Percentiles rank a stretch among this genome's conserved stretches.
These are phyloP conservation scores for Trichoderma aggressivum DNA, from an alignment of 2,329 filamentous ascomycete species.

Conservation along the genomic window DNA sequence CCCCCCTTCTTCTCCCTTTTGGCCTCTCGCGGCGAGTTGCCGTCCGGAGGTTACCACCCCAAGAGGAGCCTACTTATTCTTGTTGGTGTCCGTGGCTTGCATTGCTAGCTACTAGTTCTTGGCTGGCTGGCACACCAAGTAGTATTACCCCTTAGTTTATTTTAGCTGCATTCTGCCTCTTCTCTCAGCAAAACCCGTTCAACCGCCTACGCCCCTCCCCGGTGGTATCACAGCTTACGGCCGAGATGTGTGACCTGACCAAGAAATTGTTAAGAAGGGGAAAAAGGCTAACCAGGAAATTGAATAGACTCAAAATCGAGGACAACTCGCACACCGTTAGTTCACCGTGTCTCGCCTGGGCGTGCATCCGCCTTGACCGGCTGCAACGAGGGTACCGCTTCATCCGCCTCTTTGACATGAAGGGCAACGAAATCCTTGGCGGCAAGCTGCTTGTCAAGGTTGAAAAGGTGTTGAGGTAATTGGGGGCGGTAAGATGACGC, in stretches of 20 bases:
- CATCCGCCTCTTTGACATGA: conserved; percentile 46
- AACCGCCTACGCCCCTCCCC: not conserved
- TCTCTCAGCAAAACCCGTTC: not conserved
- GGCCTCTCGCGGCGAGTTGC: not conserved
- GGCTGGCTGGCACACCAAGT: not conserved
- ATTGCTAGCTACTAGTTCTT: not conserved
- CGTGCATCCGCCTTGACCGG: conserved; percentile 58
- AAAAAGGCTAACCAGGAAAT: not conserved
- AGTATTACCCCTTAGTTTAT: not conserved
- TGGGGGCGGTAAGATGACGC: not conserved
- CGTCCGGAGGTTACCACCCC: not conserved
- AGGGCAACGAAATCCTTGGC: conserved; percentile 43
- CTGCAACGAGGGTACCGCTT: conserved; percentile 55
- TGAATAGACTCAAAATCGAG: conserved; percentile 52
- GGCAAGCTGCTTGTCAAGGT: conserved; percentile 52
- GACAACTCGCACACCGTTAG: conserved; percentile 42
- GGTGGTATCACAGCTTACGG: not conserved
- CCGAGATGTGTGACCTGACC: not conserved
- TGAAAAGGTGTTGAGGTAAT: conserved; percentile 43
- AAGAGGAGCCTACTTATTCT: not conserved
- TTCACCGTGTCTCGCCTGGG: conserved; percentile 48
- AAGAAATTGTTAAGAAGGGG: not conserved
- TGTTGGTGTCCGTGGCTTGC: not conserved
- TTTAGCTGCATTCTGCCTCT: not conserved
- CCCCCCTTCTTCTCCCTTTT: not conserved